phyloP scores from a whole-genome alignment of 2,329 filamentous ascomycete genomes.

The Cladophialophora chaetospira region DNA sequence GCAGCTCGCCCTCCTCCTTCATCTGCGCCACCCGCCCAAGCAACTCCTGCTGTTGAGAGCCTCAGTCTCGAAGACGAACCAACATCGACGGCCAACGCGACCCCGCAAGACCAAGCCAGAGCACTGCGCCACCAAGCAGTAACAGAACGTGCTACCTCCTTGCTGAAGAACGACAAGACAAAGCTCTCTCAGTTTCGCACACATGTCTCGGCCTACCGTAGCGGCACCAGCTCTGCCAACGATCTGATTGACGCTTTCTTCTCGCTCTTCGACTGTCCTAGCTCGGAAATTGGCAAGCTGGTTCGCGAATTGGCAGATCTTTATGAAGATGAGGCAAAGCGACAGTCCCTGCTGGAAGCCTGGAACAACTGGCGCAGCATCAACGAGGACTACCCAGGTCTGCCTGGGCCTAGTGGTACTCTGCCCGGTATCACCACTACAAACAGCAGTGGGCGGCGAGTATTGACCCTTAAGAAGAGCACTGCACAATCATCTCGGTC shows the following conservation, averaged over 20 bases:
- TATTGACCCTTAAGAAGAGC: constrained; percentile 69
- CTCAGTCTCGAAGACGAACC: constrained; percentile 55
- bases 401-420: constrained; percentile 74
- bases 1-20: constrained; percentile 35
- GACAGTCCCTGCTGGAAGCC: constrained; percentile 71
- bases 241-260: constrained; percentile 88
- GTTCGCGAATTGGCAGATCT: constrained; percentile 90
- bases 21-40: constrained; percentile 34
- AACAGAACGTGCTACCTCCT: constrained; percentile 77
- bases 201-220: constrained; percentile 76
- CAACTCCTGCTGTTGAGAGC: constrained; percentile 50
- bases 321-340: constrained; percentile 79
- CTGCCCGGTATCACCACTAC: constrained; percentile 56
- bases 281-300: constrained; percentile 80
- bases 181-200: constrained; percentile 79
- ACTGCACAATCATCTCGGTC: constrained; percentile 68
- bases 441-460: constrained; percentile 56
- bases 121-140: constrained; percentile 79
- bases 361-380: constrained; percentile 97
- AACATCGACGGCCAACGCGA: constrained; percentile 49
- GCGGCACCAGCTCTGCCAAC: constrained; percentile 67
- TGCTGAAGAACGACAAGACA: constrained; percentile 73
- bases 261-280: constrained; percentile 78
- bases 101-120: constrained; percentile 78
- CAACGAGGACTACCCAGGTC: constrained; percentile 90